phyloP scores from a whole-genome alignment of 179 eudicot genomes.

The Drosera spatulata region DNA sequence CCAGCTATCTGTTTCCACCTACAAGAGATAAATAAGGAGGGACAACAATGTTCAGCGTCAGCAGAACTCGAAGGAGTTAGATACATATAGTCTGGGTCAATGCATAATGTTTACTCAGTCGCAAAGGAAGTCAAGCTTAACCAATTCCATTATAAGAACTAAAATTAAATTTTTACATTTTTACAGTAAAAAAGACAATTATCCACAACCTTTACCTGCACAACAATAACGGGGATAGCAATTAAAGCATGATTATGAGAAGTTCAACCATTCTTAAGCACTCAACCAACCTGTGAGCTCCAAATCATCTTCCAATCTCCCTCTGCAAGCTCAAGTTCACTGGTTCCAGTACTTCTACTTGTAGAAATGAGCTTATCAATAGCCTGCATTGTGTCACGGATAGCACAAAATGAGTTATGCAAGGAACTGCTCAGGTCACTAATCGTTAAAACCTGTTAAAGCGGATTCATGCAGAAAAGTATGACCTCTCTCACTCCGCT shows the following conservation, averaged over 20 bases:
- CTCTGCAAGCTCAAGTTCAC: conserved; percentile 52
- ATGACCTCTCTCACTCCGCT: conserved; percentile 52
- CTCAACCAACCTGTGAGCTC: conserved; percentile 75
- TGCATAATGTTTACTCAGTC: not conserved
- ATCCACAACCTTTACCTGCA: no score
- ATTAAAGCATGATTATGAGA: not conserved
- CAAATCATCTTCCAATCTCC: conserved; percentile 98
- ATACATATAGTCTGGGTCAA: no score
- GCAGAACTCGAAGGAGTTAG: no score
- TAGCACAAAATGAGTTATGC: no score
- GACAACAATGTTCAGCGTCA: no score
- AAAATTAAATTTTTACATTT: no score
- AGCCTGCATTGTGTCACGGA: conserved; percentile 30
- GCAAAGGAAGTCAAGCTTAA: not conserved
- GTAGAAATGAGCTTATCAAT: conserved; percentile 54
- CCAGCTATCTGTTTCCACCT: conserved; percentile 99
- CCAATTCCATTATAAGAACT: not conserved
- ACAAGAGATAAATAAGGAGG: conserved; percentile 5
- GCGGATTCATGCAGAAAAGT: not conserved
- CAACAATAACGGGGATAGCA: not conserved
- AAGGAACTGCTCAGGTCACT: not conserved
- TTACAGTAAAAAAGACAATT: no score
- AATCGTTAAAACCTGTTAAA: not conserved
- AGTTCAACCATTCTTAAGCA: not conserved
- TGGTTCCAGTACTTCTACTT: conserved; percentile 25